Evolutionary conservation across 2,329 filamentous ascomycete species (phyloP).

Genomic region (Myrmaecium sp.): DNA sequence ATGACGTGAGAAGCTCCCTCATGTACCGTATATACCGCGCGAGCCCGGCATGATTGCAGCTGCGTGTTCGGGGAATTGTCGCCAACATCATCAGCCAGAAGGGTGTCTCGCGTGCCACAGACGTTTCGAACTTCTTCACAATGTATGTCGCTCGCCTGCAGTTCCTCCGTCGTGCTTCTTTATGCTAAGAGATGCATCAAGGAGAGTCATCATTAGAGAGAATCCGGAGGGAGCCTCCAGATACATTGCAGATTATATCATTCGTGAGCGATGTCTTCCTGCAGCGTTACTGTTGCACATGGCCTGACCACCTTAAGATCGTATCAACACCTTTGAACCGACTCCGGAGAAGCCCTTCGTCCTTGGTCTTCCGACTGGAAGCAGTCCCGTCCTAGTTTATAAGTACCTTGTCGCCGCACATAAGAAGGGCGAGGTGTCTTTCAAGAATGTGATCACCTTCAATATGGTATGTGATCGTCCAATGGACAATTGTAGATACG

Average conservation of each 20-base stretch:
- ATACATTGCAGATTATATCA: conserved; percentile 69
- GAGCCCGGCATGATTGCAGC: too few species aligned
- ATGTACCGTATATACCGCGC: too few species aligned
- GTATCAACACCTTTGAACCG: conserved; percentile 62
- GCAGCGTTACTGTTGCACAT: conserved; percentile 1
- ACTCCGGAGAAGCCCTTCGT: conserved; percentile 60
- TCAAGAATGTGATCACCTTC: conserved; percentile 79
- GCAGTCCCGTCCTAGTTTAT: conserved; percentile 65
- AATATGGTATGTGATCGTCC: conserved; percentile 51
- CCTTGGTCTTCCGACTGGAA: conserved; percentile 68
- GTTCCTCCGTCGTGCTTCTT: conserved; percentile 1
- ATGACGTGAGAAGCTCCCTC: too few species aligned
- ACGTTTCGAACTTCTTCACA: too few species aligned
- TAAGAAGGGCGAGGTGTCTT: conserved; percentile 61
- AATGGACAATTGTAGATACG: background rate
- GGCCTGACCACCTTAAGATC: conserved; percentile 31
- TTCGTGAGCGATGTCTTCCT: conserved; percentile 33
- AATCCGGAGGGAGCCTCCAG: conserved; percentile 49
- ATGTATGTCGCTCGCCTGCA: too few species aligned
- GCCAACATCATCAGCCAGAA: too few species aligned
- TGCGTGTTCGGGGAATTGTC: too few species aligned
- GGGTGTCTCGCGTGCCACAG: too few species aligned
- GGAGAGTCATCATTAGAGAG: conserved; percentile 73
- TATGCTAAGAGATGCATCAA: too few species aligned
- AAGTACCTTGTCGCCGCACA: conserved; percentile 54